These are phyloP conservation scores for Vaccinium corymbosum DNA, from an alignment of 148 eudicot species.

Conservation along the genomic window DNA sequence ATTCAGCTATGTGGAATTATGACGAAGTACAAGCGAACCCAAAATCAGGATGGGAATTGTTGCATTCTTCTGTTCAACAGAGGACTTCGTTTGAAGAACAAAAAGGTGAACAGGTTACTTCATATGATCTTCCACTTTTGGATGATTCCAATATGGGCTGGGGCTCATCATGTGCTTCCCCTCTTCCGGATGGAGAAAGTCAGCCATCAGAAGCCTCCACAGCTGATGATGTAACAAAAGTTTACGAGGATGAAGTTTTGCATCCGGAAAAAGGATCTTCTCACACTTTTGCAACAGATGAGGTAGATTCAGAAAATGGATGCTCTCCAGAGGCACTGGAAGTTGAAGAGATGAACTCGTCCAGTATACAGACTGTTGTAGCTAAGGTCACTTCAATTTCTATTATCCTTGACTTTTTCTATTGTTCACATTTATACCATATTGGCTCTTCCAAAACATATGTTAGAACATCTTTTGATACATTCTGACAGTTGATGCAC, in stretches of 20 bases:
- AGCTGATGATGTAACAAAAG: background rate
- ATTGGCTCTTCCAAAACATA: background rate
- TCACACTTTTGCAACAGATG: background rate
- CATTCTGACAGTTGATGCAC: constrained; percentile 41
- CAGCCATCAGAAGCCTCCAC: background rate
- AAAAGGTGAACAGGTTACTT: constrained; percentile 3
- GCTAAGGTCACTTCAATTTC: constrained; percentile 31
- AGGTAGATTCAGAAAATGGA: constrained; percentile 10
- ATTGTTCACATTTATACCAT: constrained; percentile 2
- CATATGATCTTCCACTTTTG: constrained; percentile 13
- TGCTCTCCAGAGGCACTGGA: constrained; percentile 14
- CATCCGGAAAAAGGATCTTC: background rate
- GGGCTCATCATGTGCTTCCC: constrained; percentile 15
- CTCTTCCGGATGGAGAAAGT: constrained; percentile 9
- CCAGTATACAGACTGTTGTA: constrained; percentile 29
- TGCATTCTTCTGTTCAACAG: background rate
- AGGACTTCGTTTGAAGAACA: constrained; percentile 2
- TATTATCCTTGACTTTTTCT: background rate
- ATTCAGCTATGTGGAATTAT: background rate
- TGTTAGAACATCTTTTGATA: background rate
- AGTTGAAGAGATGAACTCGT: constrained; percentile 22
- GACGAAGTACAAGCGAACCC: constrained; percentile 11
- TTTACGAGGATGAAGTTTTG: background rate
- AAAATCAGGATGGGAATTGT: constrained; percentile 10
- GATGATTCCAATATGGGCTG: constrained; percentile 24